Conservation (phyloP, 257 asterid species). For the Nicotiana tabacum region DNA sequence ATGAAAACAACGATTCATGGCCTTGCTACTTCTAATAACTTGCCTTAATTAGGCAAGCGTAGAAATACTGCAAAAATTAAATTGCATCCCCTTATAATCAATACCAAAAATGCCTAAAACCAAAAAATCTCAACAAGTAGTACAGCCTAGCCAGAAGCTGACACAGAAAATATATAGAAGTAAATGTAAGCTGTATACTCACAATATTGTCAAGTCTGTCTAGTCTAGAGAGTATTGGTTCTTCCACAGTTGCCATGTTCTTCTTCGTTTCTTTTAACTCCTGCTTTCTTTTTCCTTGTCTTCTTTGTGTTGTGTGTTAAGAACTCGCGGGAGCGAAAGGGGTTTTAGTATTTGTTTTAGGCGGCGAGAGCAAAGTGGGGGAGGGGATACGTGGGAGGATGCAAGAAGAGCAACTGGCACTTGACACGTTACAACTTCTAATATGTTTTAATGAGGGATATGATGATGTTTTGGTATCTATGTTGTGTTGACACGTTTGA, state of each 20-base stretch:
- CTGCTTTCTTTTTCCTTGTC: neutral
- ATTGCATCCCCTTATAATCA: no score
- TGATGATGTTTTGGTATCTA: neutral
- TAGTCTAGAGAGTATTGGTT: constrained; percentile 62
- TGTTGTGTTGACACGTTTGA: neutral
- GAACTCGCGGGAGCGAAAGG: neutral
- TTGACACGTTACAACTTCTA: neutral
- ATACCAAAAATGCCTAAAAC: no score
- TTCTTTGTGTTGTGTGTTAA: neutral
- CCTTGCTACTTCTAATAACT: no score
- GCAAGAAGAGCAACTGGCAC: neutral
- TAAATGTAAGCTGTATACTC: neutral
- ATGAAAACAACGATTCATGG: neutral
- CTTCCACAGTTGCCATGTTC: constrained; percentile 33
- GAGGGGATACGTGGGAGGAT: neutral
- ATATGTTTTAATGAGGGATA: neutral
- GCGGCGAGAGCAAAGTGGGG: neutral
- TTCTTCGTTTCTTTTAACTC: neutral
- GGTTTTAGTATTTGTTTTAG: neutral
- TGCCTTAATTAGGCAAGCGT: no score
- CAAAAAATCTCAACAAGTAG: neutral
- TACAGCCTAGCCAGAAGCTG: neutral
- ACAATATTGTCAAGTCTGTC: constrained; percentile 57
- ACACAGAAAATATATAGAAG: neutral
- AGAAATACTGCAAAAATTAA: no score